Base-by-base conservation (phyloP, 805 yeast species). In the Schizosaccharomyces octosporus region DNA sequence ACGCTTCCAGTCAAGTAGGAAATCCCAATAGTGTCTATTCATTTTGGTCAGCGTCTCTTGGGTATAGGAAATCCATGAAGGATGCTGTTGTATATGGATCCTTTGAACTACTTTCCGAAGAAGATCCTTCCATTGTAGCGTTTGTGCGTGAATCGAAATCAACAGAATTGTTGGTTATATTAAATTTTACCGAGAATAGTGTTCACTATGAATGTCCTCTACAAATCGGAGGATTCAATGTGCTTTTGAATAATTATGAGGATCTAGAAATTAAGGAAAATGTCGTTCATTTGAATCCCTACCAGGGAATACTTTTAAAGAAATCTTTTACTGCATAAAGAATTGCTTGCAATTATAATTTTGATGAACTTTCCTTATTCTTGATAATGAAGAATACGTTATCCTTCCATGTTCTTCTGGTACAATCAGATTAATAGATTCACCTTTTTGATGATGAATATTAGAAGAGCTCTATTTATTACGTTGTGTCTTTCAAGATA, bases 21-120 rank as follows among this genome's bases (percentile, higher is more conserved):
- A 79, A 79, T 66, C 75, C 76, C 5, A 64, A 74, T 55, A 78
- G 82, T 0, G 71, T 78, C 39, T 71, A 74, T 64, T 66, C 68
- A 63, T 79, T 77, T 70, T 79, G 78, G 75, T 72, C 72, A 64
- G 70, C 71, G 64, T 73, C 76, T 5, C 67, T 79, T 64, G 65
- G 66, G 55, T 62, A 73, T 13, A 76, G 83, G 71, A 77, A 77
- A 67, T 67, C 68, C 55, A 67, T 73, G 70, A 73, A 72, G 64
- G 79, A 78, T 51, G 64, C 74, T 17, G 69, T 78, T 60, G 71
- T 74, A 54, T 75, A 77, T 66, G 83, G 83, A 4, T 17, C 24
- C 73, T 78, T 79, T 63, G 73, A 74, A 61, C 68, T 76, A 54
- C 65, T 75, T 62, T 81, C 79, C 66, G 67, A 67, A 62, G 78